phyloP scores from a whole-genome alignment of 2,329 filamentous ascomycete genomes.

The Ascochyta lentis region DNA sequence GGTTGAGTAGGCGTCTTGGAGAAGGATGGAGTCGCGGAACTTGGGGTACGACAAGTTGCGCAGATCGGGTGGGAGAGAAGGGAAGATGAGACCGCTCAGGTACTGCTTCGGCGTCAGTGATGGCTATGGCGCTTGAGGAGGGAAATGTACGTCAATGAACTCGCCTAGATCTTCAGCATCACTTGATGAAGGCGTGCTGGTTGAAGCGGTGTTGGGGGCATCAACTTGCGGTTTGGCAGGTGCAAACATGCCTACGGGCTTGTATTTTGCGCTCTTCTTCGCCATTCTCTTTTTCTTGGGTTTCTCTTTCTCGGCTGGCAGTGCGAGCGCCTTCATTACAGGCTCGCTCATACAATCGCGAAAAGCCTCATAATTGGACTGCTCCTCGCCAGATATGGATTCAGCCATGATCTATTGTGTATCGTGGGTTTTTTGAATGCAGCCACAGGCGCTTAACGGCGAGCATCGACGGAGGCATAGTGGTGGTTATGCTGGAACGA shows the following conservation, averaged over 20 bases:
- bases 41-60: conserved; percentile 66
- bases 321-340: conserved; percentile 67
- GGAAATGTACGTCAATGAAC: conserved; percentile 70
- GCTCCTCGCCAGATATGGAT: conserved; percentile 45
- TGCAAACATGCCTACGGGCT: conserved; percentile 19
- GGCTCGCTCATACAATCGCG: conserved; percentile 75
- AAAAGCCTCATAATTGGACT: conserved; percentile 70
- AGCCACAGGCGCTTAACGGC: conserved; percentile 6
- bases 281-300: conserved; percentile 52
- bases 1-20: conserved; percentile 64
- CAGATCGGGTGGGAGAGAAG: conserved; percentile 66
- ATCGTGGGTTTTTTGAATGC: too few species aligned
- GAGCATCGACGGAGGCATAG: conserved; percentile 17
- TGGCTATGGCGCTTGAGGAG: neutral
- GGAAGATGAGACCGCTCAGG: conserved; percentile 73
- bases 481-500: conserved; percentile 19
- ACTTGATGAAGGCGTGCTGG: conserved; percentile 16
- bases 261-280: conserved; percentile 42
- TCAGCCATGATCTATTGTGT: conserved; percentile 34
- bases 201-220: neutral
- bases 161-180: conserved; percentile 75
- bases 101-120: conserved; percentile 57
- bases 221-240: conserved; percentile 6
- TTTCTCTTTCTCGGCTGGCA: conserved; percentile 51
- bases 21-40: conserved; percentile 56